Percentiles rank a stretch among this genome's conserved stretches.
These are phyloP conservation scores for Monosporascus sp. DNA, from an alignment of 2,329 filamentous ascomycete species.

Conservation along the genomic window DNA sequence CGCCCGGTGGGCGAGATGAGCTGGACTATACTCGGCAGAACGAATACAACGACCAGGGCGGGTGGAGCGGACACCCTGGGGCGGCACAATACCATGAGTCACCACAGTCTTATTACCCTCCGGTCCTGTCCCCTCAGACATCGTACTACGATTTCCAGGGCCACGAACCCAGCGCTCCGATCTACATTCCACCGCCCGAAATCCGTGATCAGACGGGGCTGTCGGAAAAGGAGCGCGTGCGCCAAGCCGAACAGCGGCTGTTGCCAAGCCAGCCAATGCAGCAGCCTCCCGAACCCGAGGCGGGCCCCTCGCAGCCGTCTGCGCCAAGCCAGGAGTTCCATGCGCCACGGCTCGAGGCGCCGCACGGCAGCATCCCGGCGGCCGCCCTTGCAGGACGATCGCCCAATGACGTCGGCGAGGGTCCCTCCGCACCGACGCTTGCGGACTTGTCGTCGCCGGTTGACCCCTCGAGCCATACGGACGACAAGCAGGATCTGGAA, in stretches of 20 bases:
- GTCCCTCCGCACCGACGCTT: conserved; percentile 14
- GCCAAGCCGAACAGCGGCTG: conserved; percentile 71
- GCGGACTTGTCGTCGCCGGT: conserved; percentile 9
- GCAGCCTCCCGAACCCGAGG: conserved; percentile 23
- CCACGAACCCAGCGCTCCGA: conserved; percentile 33
- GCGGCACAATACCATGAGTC: conserved; percentile 12
- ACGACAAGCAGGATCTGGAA: conserved; percentile 72
- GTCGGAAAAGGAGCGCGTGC: conserved; percentile 77
- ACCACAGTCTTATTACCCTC: conserved; percentile 21
- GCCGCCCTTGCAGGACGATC: conserved; percentile 12
- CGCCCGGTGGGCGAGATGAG: conserved; percentile 12
- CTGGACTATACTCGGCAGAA: conserved; percentile 27
- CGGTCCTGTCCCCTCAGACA: conserved; percentile 24
- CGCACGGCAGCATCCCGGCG: neutral
- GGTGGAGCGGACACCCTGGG: conserved; percentile 18
- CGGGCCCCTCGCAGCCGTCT: conserved; percentile 36
- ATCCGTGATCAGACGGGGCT: conserved; percentile 56
- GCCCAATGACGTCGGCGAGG: conserved; percentile 12
- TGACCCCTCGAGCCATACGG: conserved; percentile 34
- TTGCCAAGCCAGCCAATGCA: conserved; percentile 73
- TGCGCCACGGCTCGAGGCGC: neutral
- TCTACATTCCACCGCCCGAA: conserved; percentile 57
- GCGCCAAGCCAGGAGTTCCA: conserved; percentile 9
- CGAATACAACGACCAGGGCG: conserved; percentile 21
- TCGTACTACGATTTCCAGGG: conserved; percentile 28